Evolutionary conservation across 2,329 filamentous ascomycete genomes (phyloP).

Genomic region (Aspergillus candidus): DNA sequence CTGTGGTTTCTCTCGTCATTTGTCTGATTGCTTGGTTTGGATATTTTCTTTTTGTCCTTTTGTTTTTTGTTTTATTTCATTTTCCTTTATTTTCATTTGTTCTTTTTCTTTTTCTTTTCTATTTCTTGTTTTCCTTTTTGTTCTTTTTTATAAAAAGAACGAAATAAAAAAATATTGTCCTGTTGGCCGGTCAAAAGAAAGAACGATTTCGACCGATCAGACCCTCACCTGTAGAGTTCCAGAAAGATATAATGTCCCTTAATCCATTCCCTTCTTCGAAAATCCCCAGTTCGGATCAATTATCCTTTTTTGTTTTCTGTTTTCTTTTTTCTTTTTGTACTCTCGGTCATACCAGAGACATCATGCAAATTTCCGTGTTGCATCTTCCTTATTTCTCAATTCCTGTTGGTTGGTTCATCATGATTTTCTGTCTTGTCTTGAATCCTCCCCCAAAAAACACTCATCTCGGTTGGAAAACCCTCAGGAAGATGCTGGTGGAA

Average conservation of each 20-base stretch:
- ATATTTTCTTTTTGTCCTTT: slow-evolving; percentile 7
- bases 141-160: too few species aligned
- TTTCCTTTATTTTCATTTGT: slow-evolving; percentile 8
- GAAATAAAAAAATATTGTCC: neutral
- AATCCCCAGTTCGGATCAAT: too few species aligned
- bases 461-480: slow-evolving; percentile 11
- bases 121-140: slow-evolving; percentile 7
- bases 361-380: slow-evolving; percentile 29
- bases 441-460: slow-evolving; percentile 1
- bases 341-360: slow-evolving; percentile 22
- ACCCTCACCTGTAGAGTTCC: slow-evolving; percentile 9
- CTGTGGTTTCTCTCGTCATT: slow-evolving; percentile 15
- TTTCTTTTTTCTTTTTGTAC: slow-evolving; percentile 4
- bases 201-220: slow-evolving; percentile 4
- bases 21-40: slow-evolving; percentile 19
- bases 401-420: too few species aligned
- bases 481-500: slow-evolving; percentile 12
- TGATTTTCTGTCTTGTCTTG: too few species aligned
- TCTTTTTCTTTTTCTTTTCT: slow-evolving; percentile 2
- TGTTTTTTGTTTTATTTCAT: slow-evolving; percentile 5
- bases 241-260: slow-evolving; percentile 3
- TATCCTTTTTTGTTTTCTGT: slow-evolving; percentile 3
- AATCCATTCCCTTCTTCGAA: neutral
- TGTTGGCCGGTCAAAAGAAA: slow-evolving; percentile 3
- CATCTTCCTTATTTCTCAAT: slow-evolving; percentile 16